Evolutionary conservation across 805 yeast genomes (phyloP), one percentile per base, ranked within the genome.

Genomic region (Candida krabiensis): DNA sequence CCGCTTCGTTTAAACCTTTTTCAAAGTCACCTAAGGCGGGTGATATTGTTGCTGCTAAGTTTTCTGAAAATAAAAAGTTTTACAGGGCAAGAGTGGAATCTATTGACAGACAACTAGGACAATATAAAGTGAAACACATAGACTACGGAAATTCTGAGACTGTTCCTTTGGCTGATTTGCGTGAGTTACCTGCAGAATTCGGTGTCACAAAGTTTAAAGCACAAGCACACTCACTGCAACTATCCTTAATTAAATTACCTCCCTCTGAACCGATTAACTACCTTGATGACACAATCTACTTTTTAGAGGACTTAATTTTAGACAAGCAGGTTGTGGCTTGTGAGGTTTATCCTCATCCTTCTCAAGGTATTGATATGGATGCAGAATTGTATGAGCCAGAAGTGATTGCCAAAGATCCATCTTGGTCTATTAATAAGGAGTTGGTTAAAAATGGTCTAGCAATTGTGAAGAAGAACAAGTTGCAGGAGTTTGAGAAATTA

Each of bases 401-500:
- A 36, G 67, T 73, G 33, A 77, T 79, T 21, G 56, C 80, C 26
- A 64, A 60, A 36, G 78, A 80, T 40, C 69, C 83, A 4, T 59
- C 66, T 12, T 78, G 75, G 61, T 75, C 86, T 23, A 69, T 83
- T 47, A 83, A 83, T 63, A 69, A 67, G 47, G 73, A 78, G 36
- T 57, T 83, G 47, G 78, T 83, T 17, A 58, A 66, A 39, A 71
- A 73, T 33, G 89, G 88, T 21, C 74, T 69, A 62, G 87, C 76
- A 9, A 65, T 80, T 32, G 82, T 80, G 17, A 67, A 68, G 21
- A 67, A 68, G 41, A 50, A 47, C 19, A 49, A 54, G 7, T 46
- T 66, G 16, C 47, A 47, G 1, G 54, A 52, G 4, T 66, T 63
- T 55, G 79, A 75, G 38, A 51, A 38, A 16, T 42, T 56, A 6